These are phyloP conservation scores for Stylosanthes scabra DNA, from an alignment of 331 rosid genomes.

Conservation along the genomic window DNA sequence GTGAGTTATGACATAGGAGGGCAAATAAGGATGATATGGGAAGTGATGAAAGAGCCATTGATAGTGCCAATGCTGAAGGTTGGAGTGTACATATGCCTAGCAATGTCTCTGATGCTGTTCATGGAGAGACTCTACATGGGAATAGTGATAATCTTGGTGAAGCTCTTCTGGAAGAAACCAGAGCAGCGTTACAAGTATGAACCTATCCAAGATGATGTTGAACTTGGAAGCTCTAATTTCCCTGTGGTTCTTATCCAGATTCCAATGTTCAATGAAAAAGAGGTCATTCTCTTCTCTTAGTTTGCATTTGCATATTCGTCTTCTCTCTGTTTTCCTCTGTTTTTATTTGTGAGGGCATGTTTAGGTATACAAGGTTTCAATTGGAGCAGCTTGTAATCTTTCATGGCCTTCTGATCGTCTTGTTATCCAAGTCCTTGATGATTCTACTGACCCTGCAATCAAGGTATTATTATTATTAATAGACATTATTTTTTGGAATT, in stretches of 20 bases:
- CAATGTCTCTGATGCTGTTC: conserved; percentile 92
- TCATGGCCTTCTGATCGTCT: conserved; percentile 96
- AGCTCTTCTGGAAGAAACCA: conserved; percentile 85
- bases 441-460: conserved; percentile 80
- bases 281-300: conserved; percentile 47
- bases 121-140: conserved; percentile 89
- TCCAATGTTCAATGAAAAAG: conserved; percentile 93
- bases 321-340: too few relatives aligned
- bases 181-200: conserved; percentile 72
- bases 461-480: conserved; percentile 53
- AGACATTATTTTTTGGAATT: too few relatives aligned
- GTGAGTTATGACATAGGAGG: conserved; percentile 58
- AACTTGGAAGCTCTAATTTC: conserved; percentile 73
- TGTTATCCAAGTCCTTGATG: conserved; percentile 93
- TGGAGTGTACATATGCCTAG: conserved; percentile 63
- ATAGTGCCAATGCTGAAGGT: conserved; percentile 76
- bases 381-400: conserved; percentile 92
- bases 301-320: neutral
- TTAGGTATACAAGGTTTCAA: conserved; percentile 90
- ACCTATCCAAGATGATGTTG: conserved; percentile 66
- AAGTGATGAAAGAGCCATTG: conserved; percentile 75
- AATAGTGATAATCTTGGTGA: conserved; percentile 74
- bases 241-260: conserved; percentile 85
- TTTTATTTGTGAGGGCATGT: neutral
- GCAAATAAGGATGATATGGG: conserved; percentile 75